Evolutionary conservation across 2,329 filamentous ascomycete species (phyloP).

Genomic region (Fusarium devonianum): DNA sequence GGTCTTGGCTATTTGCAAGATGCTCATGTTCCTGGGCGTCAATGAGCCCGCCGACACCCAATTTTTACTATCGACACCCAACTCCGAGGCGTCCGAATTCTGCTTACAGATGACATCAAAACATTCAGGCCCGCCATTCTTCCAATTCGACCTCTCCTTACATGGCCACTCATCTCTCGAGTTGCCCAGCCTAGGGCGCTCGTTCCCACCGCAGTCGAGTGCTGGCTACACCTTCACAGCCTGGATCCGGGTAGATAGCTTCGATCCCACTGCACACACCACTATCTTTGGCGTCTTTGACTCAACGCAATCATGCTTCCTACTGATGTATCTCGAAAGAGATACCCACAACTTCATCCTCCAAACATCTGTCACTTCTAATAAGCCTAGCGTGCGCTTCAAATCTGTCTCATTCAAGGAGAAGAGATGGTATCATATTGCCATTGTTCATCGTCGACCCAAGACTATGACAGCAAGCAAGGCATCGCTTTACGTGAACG

Average conservation of each 20-base stretch:
- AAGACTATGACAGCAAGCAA: conserved; percentile 79
- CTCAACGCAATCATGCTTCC: conserved; percentile 87
- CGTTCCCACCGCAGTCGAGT: conserved; percentile 81
- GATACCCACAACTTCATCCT: conserved; percentile 94
- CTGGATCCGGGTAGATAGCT: conserved; percentile 89
- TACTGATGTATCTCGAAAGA: conserved; percentile 91
- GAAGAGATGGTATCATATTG: conserved; percentile 90
- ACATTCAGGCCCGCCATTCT: conserved; percentile 80
- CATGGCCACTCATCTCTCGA: conserved; percentile 92
- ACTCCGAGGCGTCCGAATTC: conserved; percentile 69
- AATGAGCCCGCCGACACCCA: conserved; percentile 84
- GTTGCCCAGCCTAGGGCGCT: conserved; percentile 80
- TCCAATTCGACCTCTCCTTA: conserved; percentile 92
- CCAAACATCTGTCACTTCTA: conserved; percentile 89
- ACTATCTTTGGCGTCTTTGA: conserved; percentile 97
- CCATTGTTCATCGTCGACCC: conserved; percentile 81
- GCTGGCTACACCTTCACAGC: conserved; percentile 89
- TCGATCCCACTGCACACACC: conserved; percentile 85
- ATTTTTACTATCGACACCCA: conserved; percentile 66
- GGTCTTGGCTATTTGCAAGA: conserved; percentile 71
- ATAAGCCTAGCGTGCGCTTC: conserved; percentile 90
- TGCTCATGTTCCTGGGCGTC: conserved; percentile 77
- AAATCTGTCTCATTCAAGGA: conserved; percentile 80
- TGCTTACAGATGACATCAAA: conserved; percentile 74
- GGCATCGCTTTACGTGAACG: conserved; percentile 88